These are phyloP conservation scores for Yamadazyma triangularis DNA, from an alignment of 1,139 yeast species.

Conservation along the genomic window DNA sequence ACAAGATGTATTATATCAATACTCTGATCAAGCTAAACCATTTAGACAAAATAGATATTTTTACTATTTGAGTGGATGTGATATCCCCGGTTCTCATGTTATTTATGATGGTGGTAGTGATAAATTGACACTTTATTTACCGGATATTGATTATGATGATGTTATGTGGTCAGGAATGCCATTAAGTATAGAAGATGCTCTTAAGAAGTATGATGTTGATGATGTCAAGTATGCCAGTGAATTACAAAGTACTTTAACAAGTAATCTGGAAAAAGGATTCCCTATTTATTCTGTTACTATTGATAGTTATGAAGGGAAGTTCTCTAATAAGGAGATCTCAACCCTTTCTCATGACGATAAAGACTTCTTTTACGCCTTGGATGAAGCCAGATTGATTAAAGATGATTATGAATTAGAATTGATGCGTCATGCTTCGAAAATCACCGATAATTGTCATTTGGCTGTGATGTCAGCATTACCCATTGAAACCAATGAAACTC, in stretches of 20 bases:
- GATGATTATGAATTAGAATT: slow-evolving; percentile 76
- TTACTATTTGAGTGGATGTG: slow-evolving; percentile 81
- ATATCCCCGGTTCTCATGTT: slow-evolving; percentile 72
- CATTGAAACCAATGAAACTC: slow-evolving; percentile 82
- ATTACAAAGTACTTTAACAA: slow-evolving; percentile 9
- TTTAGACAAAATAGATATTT: slow-evolving; percentile 90
- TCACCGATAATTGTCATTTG: slow-evolving; percentile 82
- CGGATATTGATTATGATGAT: slow-evolving; percentile 80
- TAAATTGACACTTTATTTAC: slow-evolving; percentile 67
- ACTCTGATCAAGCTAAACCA: slow-evolving; percentile 75
- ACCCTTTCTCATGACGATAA: slow-evolving; percentile 36
- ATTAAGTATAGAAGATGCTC: slow-evolving; percentile 60
- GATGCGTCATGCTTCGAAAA: slow-evolving; percentile 73
- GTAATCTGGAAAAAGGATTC: neutral
- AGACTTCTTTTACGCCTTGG: slow-evolving; percentile 68
- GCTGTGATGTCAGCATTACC: slow-evolving; percentile 94
- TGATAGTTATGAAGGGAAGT: slow-evolving; percentile 32
- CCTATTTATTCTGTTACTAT: slow-evolving; percentile 19
- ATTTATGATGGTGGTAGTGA: slow-evolving; percentile 53
- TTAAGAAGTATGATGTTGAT: slow-evolving; percentile 69
- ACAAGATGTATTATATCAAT: slow-evolving; percentile 55
- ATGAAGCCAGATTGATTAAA: slow-evolving; percentile 80
- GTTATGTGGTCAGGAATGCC: slow-evolving; percentile 98
- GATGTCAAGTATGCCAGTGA: slow-evolving; percentile 61
- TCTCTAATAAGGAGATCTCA: slow-evolving; percentile 19